Evolutionary conservation across 1,284 basidiomycete genomes (phyloP).

Genomic region (Mycosarcoma mackinlayi): DNA sequence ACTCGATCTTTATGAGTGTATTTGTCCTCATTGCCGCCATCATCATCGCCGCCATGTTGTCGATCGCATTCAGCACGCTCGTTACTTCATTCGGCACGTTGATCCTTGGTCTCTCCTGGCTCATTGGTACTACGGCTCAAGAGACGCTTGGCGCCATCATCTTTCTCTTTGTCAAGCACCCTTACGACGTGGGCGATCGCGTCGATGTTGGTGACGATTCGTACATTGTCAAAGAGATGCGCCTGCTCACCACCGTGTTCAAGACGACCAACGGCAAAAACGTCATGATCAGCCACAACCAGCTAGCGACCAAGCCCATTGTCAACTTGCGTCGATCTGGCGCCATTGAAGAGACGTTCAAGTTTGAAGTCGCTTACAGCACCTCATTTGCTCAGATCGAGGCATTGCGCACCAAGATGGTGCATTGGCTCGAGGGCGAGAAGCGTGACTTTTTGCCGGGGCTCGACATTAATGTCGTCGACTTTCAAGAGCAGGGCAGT

Average conservation of each 20-base stretch:
- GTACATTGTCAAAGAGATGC: constrained; percentile 88
- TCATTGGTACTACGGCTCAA: constrained; percentile 78
- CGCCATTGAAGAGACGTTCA: constrained; percentile 80
- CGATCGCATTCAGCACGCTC: constrained; percentile 78
- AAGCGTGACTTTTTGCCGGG: constrained; percentile 67
- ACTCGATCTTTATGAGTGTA: constrained; percentile 70
- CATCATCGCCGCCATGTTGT: constrained; percentile 73
- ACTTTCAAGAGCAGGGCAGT: constrained; percentile 84
- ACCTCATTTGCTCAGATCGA: constrained; percentile 88
- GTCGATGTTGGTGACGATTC: constrained; percentile 69
- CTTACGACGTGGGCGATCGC: constrained; percentile 86
- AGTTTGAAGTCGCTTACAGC: constrained; percentile 81
- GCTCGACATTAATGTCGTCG: constrained; percentile 70
- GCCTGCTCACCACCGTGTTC: constrained; percentile 77
- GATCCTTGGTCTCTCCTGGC: constrained; percentile 86
- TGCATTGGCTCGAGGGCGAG: constrained; percentile 77
- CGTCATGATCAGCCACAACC: constrained; percentile 45
- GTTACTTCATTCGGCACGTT: constrained; percentile 84
- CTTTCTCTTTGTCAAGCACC: constrained; percentile 85
- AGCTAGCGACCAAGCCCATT: constrained; percentile 70
- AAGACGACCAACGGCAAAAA: constrained; percentile 49
- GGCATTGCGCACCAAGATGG: constrained; percentile 81
- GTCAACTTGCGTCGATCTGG: constrained; percentile 78
- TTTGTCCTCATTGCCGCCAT: constrained; percentile 76
- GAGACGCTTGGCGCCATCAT: constrained; percentile 82